Percentiles rank a stretch among this genome's conserved stretches.
Conservation (phyloP, 2,329 filamentous ascomycete species). For the Aspergillus versicolor region DNA sequence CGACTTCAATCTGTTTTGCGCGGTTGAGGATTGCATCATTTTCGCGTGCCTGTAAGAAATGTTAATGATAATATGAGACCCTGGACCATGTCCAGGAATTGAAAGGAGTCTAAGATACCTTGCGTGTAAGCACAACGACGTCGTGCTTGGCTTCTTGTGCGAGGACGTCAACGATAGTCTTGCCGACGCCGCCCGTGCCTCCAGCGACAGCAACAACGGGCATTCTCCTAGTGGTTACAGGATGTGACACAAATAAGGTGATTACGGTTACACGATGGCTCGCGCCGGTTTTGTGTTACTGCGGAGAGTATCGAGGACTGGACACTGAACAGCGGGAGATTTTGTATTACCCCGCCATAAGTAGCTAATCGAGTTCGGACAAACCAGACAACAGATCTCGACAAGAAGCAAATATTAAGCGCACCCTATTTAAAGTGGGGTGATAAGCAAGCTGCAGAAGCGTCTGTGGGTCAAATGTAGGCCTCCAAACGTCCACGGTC, state of each 20-base stretch:
- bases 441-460: background rate
- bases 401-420: background rate
- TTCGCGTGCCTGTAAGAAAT: background rate
- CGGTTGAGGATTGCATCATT: slow-evolving; percentile 2
- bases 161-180: slow-evolving; percentile 48
- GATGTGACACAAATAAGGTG: too few relatives aligned
- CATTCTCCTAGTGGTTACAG: slow-evolving; percentile 27
- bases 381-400: background rate
- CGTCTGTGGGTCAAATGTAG: background rate
- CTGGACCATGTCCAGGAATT: too few relatives aligned
- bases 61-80: background rate
- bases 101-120: slow-evolving; percentile 25
- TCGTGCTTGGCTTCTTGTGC: slow-evolving; percentile 32
- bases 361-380: background rate
- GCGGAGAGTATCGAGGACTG: too few relatives aligned
- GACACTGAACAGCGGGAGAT: background rate
- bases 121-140: slow-evolving; percentile 44
- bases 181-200: slow-evolving; percentile 48
- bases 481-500: too few relatives aligned
- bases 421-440: too few relatives aligned
- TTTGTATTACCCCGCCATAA: background rate
- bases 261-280: background rate
- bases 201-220: slow-evolving; percentile 48
- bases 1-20: slow-evolving; percentile 24
- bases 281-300: too few relatives aligned